Percentiles rank a stretch among this genome's conserved stretches.
Conservation (phyloP, 805 yeast species). For the Ogataea haglerorum region DNA sequence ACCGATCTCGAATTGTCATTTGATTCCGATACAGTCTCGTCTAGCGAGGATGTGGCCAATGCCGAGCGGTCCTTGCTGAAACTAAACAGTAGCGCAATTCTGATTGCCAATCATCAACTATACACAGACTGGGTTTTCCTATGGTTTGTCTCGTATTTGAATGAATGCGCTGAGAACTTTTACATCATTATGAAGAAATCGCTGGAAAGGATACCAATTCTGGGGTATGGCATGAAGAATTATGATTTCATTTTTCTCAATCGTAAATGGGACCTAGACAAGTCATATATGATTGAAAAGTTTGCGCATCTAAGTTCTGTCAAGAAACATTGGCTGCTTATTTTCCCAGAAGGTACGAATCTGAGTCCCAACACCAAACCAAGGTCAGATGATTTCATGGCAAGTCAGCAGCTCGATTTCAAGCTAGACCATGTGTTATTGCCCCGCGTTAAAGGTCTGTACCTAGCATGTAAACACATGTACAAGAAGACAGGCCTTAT, state of each 20-base stretch:
- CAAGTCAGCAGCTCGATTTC: conserved; percentile 41
- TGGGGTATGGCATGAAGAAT: conserved; percentile 83
- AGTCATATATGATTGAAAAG: conserved; percentile 50
- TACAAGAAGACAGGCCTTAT: conserved; percentile 51
- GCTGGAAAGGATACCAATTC: conserved; percentile 61
- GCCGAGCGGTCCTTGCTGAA: conserved; percentile 12
- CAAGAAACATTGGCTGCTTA: conserved; percentile 54
- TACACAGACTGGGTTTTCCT: conserved; percentile 90
- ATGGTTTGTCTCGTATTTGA: conserved; percentile 81
- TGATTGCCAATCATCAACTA: conserved; percentile 89
- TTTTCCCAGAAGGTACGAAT: conserved; percentile 96
- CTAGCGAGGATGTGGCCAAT: conserved; percentile 6
- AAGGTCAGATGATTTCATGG: conserved; percentile 57
- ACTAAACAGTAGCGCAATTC: conserved; percentile 36
- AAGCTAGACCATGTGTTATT: conserved; percentile 62
- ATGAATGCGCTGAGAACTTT: conserved; percentile 59
- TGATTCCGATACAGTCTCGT: conserved; percentile 12
- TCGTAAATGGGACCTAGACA: conserved; percentile 84
- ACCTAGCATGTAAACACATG: conserved; percentile 58
- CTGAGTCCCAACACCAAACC: conserved; percentile 60
- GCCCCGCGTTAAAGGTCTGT: conserved; percentile 83
- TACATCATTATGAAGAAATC: conserved; percentile 78
- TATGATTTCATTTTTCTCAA: conserved; percentile 76
- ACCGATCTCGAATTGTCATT: conserved; percentile 49
- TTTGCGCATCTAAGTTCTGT: conserved; percentile 45